Evolutionary conservation across 495 filamentous ascomycete species (phyloP), one percentile per base, ranked within the genome.

Genomic region (Trichoderma erinaceum): DNA sequence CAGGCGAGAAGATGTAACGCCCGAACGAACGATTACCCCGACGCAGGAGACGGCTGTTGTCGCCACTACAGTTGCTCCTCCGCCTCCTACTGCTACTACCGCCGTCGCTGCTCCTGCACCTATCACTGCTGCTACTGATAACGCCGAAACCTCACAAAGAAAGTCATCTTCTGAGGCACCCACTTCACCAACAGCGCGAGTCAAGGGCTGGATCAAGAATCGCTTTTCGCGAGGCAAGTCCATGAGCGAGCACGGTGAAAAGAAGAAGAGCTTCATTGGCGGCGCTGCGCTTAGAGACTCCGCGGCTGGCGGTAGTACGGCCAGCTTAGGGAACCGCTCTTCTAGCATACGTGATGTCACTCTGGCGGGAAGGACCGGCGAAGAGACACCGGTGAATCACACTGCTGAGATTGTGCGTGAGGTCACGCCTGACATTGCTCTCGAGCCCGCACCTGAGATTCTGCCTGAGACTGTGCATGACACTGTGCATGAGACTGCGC

Each of bases 131-230:
- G 41, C 21, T 13, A 43, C 16, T 15, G 63, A 65, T 65, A 25
- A 21, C 35, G n/a, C 23, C 7, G 21, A 65, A 27, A 41, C 7
- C 27, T 61, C 56, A 16, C 56, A 11, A 15, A 61, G n/a, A 12
- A 61, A 61, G 56, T 32, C 56, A 13, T 16, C 56, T 2, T 16
- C 23, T 4, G 56, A 65, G 12, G 6, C 21, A 3, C 35, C 64
- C 21, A 73, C 72, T 2, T 74, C 73, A 0, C 78, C 80, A 35
- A 74, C 74, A 3, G 69, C 70, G 41, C 77, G 83, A 68, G 78
- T 89, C 46, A 88, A 83, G 66, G 79, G 80, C 58, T 91, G 87
- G 87, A 75, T 91, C 56, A 87, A 85, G 71, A 81, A 75, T 10
- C 83, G 81, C 64, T 78, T 89, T 50, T 77, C 80, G 1, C 71